Evolutionary conservation across 805 yeast species (phyloP).

Genomic region (Starmerella floris): DNA sequence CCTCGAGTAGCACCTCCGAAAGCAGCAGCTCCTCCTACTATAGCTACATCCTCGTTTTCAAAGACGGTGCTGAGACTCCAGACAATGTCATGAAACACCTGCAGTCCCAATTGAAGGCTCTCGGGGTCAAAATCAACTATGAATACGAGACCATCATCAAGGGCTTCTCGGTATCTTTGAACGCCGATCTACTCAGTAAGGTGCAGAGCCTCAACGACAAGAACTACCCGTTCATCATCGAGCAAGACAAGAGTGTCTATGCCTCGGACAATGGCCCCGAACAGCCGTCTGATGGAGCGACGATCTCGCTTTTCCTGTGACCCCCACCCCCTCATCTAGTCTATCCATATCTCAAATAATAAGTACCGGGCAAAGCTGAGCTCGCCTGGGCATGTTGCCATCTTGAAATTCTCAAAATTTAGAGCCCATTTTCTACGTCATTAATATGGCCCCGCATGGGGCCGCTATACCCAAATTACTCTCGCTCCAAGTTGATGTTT

Average conservation of each 20-base stretch:
- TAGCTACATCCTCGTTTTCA: slow-evolving; percentile 25
- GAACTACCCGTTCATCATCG: slow-evolving; percentile 34
- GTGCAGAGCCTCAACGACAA: slow-evolving; percentile 19
- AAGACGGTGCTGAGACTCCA: slow-evolving; percentile 25
- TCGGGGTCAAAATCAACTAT: slow-evolving; percentile 37
- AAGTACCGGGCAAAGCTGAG: too few species aligned
- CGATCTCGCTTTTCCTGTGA: too few species aligned
- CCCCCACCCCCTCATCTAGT: too few species aligned
- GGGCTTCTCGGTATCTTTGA: slow-evolving; percentile 36
- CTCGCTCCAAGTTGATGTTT: slow-evolving; percentile 62
- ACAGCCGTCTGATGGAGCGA: too few species aligned
- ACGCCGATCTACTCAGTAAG: slow-evolving; percentile 23
- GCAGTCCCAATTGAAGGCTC: slow-evolving; percentile 26
- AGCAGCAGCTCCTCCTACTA: too few species aligned
- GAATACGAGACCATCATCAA: slow-evolving; percentile 36
- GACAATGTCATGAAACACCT: slow-evolving; percentile 27
- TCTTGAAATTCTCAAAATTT: too few species aligned
- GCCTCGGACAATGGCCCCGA: too few species aligned
- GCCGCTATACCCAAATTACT: slow-evolving; percentile 8
- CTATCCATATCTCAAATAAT: too few species aligned
- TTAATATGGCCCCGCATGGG: too few species aligned
- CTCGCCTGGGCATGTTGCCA: too few species aligned
- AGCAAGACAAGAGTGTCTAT: slow-evolving; percentile 32
- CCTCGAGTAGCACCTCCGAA: too few species aligned
- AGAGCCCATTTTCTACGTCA: too few species aligned